Base-by-base conservation (phyloP, 2,329 filamentous ascomycete species). In the Fusarium palustre region DNA sequence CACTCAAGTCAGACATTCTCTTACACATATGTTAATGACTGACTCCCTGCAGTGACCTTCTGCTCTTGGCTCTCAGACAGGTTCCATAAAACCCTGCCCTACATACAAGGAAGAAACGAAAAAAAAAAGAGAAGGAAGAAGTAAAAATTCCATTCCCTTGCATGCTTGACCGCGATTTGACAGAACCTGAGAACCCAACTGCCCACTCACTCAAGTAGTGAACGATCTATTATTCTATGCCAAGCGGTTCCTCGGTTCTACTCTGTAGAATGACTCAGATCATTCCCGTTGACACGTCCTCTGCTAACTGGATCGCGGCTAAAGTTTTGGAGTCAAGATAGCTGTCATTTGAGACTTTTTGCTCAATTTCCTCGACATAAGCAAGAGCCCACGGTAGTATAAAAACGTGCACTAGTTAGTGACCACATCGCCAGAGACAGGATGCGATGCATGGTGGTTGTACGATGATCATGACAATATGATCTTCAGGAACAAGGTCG, bases 91-190 rank as follows among this genome's bases (percentile, higher is more conserved):
- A 66, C 22, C 22, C 13, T 43, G 25, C 10, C 48, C 7, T 52
- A 41, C 34, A 52, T 52, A 52, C 34, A 52, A 33, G 33, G 61
- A 45, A 60, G 20, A 54, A 49, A 48, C 45, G 43, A 28, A 38
- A 68, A 47, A 28, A 42, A 68, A 43, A 55, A 30, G 28, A 30
- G 10, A 28, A 33, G 7, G 25, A 36, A 25, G 15, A 50, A 50
- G 12, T 16, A 36, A n/a, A 38, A 38, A 38, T 11, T 2, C 6
- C 18, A 41, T n/a, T 28, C 48, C 43, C 55, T 65, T 61, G 55
- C 50, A 55, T 68, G n/a, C 36, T 66, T 66, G 65, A 52, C 59
- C 63, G 59, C 60, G 59, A 64, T 58, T 64, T 64, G 30, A 28
- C 41, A 38, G 41, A 60, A 31, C 7, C 38, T 24, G n/a, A 55